Base-by-base conservation (phyloP, 1,139 yeast species). In the Lizanozyma gosingica region DNA sequence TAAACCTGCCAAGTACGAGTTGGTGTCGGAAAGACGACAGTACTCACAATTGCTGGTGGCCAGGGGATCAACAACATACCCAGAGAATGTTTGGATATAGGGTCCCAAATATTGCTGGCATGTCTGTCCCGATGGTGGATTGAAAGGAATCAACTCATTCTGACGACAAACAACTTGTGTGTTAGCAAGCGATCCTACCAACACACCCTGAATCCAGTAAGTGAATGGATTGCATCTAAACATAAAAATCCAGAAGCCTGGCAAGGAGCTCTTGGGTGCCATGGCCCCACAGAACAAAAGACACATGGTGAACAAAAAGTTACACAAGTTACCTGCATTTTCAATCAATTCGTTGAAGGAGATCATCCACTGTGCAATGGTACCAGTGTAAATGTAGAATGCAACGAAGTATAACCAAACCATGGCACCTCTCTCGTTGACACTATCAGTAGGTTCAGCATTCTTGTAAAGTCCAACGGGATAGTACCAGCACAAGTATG, bases 251-350 rank as follows among this genome's bases (percentile, higher is more conserved):
- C 73, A 67, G 57, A 66, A 65, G 3, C 67, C 58, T 22, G 67
- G 67, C 63, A 83, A 61, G 9, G 16, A 6, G 14, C 63, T 65
- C n/a, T 62, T 55, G 27, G 81, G 76, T 14, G 77, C 83, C 59
- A 86, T 63, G 36, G 83, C 94, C 74, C 95, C 95, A 65, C 92
- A 81, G 77, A 86, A 85, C 42, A 78, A 73, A 59, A 84, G 65
- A 46, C 81, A 70, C 71, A 83, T 62, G 15, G 88, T 75, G 60
- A 81, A 83, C 52, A 81, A 54, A 58, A 83, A 57, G 29, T 76
- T 67, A 2, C 81, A 78, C 44, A 81, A 52, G 53, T 83, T 81
- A 45, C 86, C 90, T 39, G 92, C 94, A 44, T 83, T 78, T 39
- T 80, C 84, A n/a, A 78, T 80, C 39, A 77, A 56, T 42, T 81